Evolutionary conservation across 192 early-diverging fungal species (phyloP), one percentile per base, ranked within the genome.

Genomic region (Rhizophagus sp.): DNA sequence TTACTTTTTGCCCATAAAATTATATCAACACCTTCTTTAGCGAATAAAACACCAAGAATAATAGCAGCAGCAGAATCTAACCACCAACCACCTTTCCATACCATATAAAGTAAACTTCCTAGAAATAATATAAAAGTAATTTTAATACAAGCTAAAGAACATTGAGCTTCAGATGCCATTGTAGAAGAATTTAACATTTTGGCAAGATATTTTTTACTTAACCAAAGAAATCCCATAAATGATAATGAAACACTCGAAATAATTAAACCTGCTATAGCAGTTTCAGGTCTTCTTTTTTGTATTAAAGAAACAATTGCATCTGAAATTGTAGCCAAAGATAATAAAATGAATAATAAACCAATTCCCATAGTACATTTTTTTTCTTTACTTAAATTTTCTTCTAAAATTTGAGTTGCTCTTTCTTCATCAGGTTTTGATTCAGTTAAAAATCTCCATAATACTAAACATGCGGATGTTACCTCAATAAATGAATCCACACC

Each of bases 111-210:
- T n/a, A 77, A 17, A 24, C 39, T 65, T 41, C 75, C 63, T 3
- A 77, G 0, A 33, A 77, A 77, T 30, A 77, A 9, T 15, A 77
- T 64, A 8, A 65, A 8, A 0, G 75, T 66, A 22, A 77, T 77
- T 77, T 66, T 25, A 13, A 77, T 47, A 77, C 75, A 77, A 49
- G 63, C 62, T 49, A 77, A 67, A 15, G 75, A 66, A 77, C 75
- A 77, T 44, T 63, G 19, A 24, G 75, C 62, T 25, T 77, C 75
- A 17, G 75, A 65, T 12, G 63, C 41, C 63, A 77, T 65, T 27
- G 39, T 66, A 25, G 75, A 65, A 47, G 75, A 77, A 47, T 77
- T 30, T 25, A 77, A 41, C 24, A 25, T n/a, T 66, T 66, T 49
- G 19, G 63, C 75, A 65, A 77, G 39, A 39, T 27, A 47, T 17